Evolutionary conservation across 306 rosid genomes (phyloP).

Genomic region (Corylus americana): DNA sequence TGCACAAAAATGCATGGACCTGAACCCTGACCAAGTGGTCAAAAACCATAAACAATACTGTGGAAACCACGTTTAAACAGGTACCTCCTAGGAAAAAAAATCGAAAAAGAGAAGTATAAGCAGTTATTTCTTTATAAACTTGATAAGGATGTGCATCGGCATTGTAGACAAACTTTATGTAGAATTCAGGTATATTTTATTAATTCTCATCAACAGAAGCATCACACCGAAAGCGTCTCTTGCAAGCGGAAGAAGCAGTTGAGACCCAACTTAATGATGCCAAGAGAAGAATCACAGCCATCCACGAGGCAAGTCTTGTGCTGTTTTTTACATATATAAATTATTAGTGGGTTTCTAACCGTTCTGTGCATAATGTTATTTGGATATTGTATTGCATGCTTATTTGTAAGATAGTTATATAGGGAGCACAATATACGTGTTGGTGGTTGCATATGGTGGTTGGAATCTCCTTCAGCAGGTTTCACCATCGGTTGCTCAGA

Average conservation of each 20-base stretch:
- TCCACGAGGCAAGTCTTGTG: slow-evolving; percentile 66
- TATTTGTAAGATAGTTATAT: slow-evolving; percentile 14
- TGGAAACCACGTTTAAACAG: background rate
- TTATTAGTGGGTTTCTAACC: slow-evolving; percentile 13
- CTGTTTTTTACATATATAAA: slow-evolving; percentile 9
- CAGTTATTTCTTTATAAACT: background rate
- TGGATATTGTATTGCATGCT: slow-evolving; percentile 21
- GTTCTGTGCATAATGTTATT: slow-evolving; percentile 22
- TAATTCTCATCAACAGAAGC: slow-evolving; percentile 52
- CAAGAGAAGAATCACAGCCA: slow-evolving; percentile 61
- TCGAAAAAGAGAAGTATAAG: background rate
- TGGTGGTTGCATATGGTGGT: slow-evolving; percentile 18
- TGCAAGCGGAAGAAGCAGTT: slow-evolving; percentile 73
- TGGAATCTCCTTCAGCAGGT: slow-evolving; percentile 23
- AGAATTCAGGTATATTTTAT: slow-evolving; percentile 18
- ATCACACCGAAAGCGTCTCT: slow-evolving; percentile 67
- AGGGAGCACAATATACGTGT: background rate
- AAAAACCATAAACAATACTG: background rate
- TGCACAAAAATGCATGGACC: background rate
- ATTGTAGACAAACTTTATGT: slow-evolving; percentile 12
- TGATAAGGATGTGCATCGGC: slow-evolving; percentile 1
- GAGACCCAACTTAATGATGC: slow-evolving; percentile 68
- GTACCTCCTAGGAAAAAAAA: background rate
- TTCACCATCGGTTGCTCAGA: slow-evolving; percentile 11
- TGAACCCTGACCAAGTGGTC: background rate